Evolutionary conservation across 345 rosid genomes (phyloP).

Genomic region (Dipteronia sinensis): DNA sequence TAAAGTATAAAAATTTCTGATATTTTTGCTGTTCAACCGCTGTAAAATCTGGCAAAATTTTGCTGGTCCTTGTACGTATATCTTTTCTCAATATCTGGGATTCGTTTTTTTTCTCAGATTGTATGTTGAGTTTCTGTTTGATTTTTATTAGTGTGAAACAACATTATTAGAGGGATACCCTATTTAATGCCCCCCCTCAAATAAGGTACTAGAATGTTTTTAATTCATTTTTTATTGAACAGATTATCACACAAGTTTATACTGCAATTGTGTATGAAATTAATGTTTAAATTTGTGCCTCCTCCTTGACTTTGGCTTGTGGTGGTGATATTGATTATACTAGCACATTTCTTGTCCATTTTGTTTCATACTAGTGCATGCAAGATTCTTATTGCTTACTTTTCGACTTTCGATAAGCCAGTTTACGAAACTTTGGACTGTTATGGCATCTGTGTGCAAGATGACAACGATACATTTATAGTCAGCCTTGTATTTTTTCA

Average conservation of each 20-base stretch:
- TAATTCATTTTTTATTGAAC: conserved; percentile 36
- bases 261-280: conserved; percentile 3
- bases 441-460: conserved; percentile 12
- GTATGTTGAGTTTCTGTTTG: conserved; percentile 33
- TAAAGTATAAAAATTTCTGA: conserved; percentile 21
- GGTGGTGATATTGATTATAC: background rate
- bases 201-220: conserved; percentile 43
- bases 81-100: conserved; percentile 34
- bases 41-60: conserved; percentile 36
- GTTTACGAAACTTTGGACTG: conserved; percentile 1
- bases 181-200: conserved; percentile 35
- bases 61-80: conserved; percentile 36
- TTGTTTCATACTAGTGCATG: background rate
- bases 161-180: conserved; percentile 37
- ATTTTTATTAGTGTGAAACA: conserved; percentile 41
- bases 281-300: conserved; percentile 15
- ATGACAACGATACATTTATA: conserved; percentile 23
- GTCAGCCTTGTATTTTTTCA: conserved; percentile 13
- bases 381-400: background rate
- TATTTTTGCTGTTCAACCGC: conserved; percentile 18
- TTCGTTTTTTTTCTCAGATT: conserved; percentile 41
- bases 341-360: too few relatives aligned
- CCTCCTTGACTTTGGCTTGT: background rate
- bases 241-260: conserved; percentile 17
- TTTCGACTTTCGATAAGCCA: background rate